A percentile compares a stretch with the other conserved stretches of the same genome.
These are phyloP conservation scores for Epichloe uncinata DNA, from an alignment of 2,329 filamentous ascomycete genomes.

Conservation along the genomic window DNA sequence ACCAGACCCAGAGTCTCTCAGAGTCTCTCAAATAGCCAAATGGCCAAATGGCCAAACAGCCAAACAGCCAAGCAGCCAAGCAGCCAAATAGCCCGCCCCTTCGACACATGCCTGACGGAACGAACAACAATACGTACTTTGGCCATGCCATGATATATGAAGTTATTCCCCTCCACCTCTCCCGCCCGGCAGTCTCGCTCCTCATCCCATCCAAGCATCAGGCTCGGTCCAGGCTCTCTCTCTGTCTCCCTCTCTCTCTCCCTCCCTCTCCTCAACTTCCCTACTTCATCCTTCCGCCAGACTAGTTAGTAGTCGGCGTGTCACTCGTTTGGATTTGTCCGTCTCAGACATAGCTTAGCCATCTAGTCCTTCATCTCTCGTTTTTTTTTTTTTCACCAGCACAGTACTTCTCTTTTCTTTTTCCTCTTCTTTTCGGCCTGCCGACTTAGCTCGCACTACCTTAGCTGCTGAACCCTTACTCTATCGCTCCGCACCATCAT, in stretches of 20 bases:
- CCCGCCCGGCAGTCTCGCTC: not conserved
- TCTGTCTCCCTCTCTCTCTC: not conserved
- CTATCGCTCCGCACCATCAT: not conserved
- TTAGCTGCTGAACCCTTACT: not conserved
- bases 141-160: slow-evolving; percentile 1
- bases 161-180: not conserved
- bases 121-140: not conserved
- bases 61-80: too few species aligned
- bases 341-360: not conserved
- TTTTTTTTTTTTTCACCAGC: not conserved
- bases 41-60: too few species aligned
- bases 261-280: not conserved
- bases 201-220: not conserved
- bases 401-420: not conserved
- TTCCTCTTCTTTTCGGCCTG: not conserved
- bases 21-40: too few species aligned
- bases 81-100: not conserved
- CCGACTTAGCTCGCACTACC: not conserved
- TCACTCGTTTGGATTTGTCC: slow-evolving; percentile 3
- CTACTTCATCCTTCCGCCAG: not conserved
- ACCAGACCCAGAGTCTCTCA: too few species aligned
- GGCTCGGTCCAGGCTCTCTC: not conserved
- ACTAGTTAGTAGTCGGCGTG: slow-evolving; percentile 3
- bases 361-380: not conserved
- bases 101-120: not conserved